Base-by-base conservation (phyloP, 805 yeast genomes). In the Blastobotrys robertii region DNA sequence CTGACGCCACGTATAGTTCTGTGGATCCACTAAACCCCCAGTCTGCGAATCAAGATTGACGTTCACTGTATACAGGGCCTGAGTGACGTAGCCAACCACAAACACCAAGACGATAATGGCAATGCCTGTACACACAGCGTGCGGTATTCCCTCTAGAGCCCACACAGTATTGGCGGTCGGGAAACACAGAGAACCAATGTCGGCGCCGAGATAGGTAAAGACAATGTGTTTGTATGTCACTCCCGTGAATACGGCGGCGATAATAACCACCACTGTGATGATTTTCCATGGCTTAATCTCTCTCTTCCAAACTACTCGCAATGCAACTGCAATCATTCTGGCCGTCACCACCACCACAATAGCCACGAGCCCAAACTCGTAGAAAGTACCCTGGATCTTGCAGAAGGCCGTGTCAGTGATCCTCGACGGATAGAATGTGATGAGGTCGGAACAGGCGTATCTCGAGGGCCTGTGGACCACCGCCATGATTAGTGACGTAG, bases 341-440 rank as follows among this genome's bases (percentile, higher is more conserved):
- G 32, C 16, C 5, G 32, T 30, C 16, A 43, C 10, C 14, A 30
- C 16, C 3, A 43, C 13, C 6, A 32, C 38, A 13, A 43, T 16
- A 2, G 33, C 11, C 13, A 30, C 42, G 12, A 15, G 28, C 3
- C 45, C 45, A 22, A 43, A 33, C 16, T 31, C 38, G 14, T 10
- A 29, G 4, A 43, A 12, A 4, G 38, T 16, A 8, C 42, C 45
- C 29, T 43, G 42, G 4, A 38, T 38, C 30, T 35, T 35, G 34
- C 45, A 43, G 22, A 33, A 6, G 34, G 32, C 11, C 10, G 33
- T 11, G 38, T 38, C 13, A 29, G 12, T 25, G 8, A 19, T 19
- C 25, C 25, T 4, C 25, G 25, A 19, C 4, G 25, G 25, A 19
- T 19, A 19, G 6, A 19, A 19, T 6, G 25, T 19, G 6, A 19